phyloP scores from a whole-genome alignment of 2,329 filamentous ascomycete genomes.

The Hypoxylon sp. region DNA sequence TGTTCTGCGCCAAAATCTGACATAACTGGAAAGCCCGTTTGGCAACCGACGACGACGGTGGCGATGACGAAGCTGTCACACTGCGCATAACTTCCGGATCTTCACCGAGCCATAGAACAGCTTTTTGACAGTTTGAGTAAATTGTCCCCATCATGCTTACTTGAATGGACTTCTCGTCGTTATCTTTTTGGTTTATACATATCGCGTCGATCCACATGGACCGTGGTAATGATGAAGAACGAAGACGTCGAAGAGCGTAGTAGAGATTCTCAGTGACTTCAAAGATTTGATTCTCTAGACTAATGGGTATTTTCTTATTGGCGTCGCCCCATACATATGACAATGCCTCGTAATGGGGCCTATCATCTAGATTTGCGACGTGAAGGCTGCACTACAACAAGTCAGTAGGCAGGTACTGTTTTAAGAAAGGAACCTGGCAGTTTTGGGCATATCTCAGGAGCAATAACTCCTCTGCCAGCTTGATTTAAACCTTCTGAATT shows the following conservation, averaged over 20 bases:
- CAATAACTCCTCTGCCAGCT: too few relatives aligned
- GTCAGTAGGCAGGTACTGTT: too few relatives aligned
- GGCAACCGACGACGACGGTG: not conserved
- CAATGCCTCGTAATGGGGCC: conserved; percentile 16
- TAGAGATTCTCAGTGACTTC: conserved; percentile 24
- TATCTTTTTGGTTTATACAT: conserved; percentile 27
- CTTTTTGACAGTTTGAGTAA: conserved; percentile 9
- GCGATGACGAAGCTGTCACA: not conserved
- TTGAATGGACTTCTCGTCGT: conserved; percentile 23
- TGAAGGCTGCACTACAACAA: not conserved
- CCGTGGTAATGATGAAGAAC: not conserved
- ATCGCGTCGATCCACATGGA: conserved; percentile 29
- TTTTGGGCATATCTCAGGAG: too few relatives aligned
- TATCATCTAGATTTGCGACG: not conserved
- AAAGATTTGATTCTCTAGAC: not conserved
- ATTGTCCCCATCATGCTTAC: conserved; percentile 26
- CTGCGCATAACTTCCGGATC: not conserved
- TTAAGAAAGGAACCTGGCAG: too few relatives aligned
- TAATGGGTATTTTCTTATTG: conserved; percentile 5
- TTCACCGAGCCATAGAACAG: conserved; percentile 20
- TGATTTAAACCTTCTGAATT: too few relatives aligned
- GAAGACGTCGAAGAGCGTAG: conserved; percentile 22
- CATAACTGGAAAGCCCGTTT: conserved; percentile 13
- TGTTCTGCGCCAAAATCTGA: conserved; percentile 7
- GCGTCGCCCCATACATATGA: conserved; percentile 28